Evolutionary conservation across 2,329 filamentous ascomycete species (phyloP).

Genomic region (Monilinia fructigena): DNA sequence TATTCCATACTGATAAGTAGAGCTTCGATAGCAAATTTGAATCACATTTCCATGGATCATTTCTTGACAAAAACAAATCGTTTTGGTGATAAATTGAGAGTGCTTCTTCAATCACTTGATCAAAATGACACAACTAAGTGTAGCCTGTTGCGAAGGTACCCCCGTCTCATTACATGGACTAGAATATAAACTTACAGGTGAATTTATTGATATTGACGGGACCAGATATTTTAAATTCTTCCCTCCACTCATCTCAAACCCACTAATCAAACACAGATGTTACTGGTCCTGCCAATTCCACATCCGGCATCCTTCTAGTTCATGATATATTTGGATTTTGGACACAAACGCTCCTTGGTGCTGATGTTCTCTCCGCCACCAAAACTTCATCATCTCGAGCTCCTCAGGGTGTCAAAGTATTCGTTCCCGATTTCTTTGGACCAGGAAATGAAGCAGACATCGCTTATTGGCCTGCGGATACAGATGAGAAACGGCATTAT

Average conservation of each 20-base stretch:
- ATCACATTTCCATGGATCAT: neutral
- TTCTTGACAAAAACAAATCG: no score
- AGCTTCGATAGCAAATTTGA: neutral
- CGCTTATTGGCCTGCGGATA: slow-evolving; percentile 28
- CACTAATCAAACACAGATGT: slow-evolving; percentile 41
- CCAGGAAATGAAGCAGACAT: slow-evolving; percentile 45
- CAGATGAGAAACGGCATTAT: slow-evolving; percentile 27
- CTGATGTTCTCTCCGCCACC: slow-evolving; percentile 57
- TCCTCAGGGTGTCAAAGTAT: slow-evolving; percentile 65
- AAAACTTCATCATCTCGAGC: slow-evolving; percentile 45
- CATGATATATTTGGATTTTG: slow-evolving; percentile 69
- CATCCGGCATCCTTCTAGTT: slow-evolving; percentile 59
- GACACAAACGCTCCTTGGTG: slow-evolving; percentile 66
- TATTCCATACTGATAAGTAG: neutral
- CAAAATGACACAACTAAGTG: slow-evolving; percentile 21
- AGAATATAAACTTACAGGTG: slow-evolving; percentile 1
- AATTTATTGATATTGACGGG: slow-evolving; percentile 5
- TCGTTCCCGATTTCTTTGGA: slow-evolving; percentile 88
- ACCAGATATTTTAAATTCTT: neutral
- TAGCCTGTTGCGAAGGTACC: slow-evolving; percentile 18
- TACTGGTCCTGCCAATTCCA: slow-evolving; percentile 46
- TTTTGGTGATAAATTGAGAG: neutral
- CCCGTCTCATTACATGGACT: neutral
- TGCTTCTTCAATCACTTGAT: neutral
- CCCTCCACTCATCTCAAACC: no score